Conservation (phyloP, 805 yeast genomes). For the Yarrowia hollandica region DNA sequence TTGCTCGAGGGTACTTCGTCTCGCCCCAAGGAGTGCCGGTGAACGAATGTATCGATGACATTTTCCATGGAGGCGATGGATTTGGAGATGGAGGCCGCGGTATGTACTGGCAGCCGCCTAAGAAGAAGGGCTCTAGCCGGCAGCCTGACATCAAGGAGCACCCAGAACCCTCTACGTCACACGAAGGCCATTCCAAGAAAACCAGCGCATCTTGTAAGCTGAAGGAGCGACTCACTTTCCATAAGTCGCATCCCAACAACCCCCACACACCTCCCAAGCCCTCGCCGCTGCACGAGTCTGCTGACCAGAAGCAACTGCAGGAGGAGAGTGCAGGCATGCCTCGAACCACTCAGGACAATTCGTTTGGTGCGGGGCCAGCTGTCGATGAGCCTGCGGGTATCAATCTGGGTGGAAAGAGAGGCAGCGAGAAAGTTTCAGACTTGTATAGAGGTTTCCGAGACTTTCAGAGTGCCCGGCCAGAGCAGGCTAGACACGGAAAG, state of each 20-base stretch:
- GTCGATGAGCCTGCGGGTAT: slow-evolving; percentile 12
- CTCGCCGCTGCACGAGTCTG: slow-evolving; percentile 4
- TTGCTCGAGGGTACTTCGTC: slow-evolving; percentile 63
- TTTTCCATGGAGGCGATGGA: slow-evolving; percentile 70
- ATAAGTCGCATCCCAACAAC: slow-evolving; percentile 4
- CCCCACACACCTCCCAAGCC: slow-evolving; percentile 17
- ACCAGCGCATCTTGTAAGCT: slow-evolving; percentile 3
- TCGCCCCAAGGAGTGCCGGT: slow-evolving; percentile 50
- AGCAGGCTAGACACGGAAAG: neutral
- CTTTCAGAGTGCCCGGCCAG: neutral
- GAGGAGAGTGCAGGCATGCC: slow-evolving; percentile 24
- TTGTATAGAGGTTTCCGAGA: slow-evolving; percentile 3
- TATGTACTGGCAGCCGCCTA: slow-evolving; percentile 15
- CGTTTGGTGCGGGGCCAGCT: neutral
- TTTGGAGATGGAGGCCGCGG: slow-evolving; percentile 36
- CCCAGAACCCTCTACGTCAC: too few species aligned
- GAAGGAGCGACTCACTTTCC: slow-evolving; percentile 9
- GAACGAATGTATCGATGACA: slow-evolving; percentile 67
- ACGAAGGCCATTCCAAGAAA: neutral
- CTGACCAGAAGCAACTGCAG: neutral
- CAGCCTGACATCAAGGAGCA: slow-evolving; percentile 1
- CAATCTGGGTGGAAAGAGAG: slow-evolving; percentile 10
- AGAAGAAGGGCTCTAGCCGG: neutral
- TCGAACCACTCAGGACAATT: neutral
- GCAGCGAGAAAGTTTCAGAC: neutral